phyloP scores from a whole-genome alignment of 495 filamentous ascomycete genomes.

The Cryomyces minteri region DNA sequence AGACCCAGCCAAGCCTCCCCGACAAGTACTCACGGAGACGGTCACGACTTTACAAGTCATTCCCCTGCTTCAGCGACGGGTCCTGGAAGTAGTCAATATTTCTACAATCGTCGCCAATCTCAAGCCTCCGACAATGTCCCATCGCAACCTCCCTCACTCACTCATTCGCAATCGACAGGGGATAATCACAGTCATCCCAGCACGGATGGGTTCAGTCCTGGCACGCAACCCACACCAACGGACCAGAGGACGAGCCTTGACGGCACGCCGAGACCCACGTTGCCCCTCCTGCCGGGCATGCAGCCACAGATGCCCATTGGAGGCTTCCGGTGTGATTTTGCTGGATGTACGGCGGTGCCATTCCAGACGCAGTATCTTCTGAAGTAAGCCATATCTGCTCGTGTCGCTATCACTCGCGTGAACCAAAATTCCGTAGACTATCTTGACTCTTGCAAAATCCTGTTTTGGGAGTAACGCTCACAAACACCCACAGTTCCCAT shows the following conservation, averaged over 20 bases:
- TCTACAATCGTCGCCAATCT: slow-evolving; percentile 14
- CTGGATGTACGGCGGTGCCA: slow-evolving; percentile 61
- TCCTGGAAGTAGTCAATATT: slow-evolving; percentile 6
- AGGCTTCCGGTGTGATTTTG: slow-evolving; percentile 45
- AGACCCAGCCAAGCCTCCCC: slow-evolving; percentile 8
- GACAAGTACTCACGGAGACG: slow-evolving; percentile 13
- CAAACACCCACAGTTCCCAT: slow-evolving; percentile 50
- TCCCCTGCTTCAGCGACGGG: slow-evolving; percentile 4
- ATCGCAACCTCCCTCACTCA: slow-evolving; percentile 9
- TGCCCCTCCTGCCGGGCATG: slow-evolving; percentile 7
- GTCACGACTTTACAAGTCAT: not conserved
- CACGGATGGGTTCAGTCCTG: slow-evolving; percentile 17
- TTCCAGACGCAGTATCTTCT: slow-evolving; percentile 85
- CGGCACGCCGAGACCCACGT: slow-evolving; percentile 8
- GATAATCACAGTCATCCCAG: slow-evolving; percentile 17
- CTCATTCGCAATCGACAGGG: slow-evolving; percentile 11
- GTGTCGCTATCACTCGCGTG: not conserved
- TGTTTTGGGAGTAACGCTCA: not conserved
- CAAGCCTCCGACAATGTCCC: slow-evolving; percentile 11
- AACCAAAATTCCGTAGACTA: not conserved
- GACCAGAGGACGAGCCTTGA: slow-evolving; percentile 16
- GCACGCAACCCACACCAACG: slow-evolving; percentile 9
- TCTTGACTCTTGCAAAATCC: not conserved
- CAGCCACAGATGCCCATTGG: slow-evolving; percentile 9
- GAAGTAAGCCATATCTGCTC: slow-evolving; percentile 33